These are phyloP conservation scores for Dictyostelium purpureum DNA, from an alignment of 78 protist species.

Conservation along the genomic window DNA sequence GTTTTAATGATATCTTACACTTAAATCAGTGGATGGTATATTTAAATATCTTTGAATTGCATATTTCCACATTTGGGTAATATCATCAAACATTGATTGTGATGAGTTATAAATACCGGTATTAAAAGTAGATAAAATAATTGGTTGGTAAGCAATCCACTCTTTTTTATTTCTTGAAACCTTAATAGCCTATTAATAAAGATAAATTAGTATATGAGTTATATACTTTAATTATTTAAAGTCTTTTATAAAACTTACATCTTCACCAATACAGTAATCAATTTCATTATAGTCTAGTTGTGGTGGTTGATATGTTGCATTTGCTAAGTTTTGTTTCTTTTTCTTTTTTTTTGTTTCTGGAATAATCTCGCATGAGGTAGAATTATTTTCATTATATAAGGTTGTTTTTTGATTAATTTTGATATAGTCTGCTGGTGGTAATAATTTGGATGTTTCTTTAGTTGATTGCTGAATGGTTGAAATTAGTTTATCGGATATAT, in stretches of 20 bases:
- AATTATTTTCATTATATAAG: slow-evolving; percentile 22
- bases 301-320: not conserved
- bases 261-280: slow-evolving; percentile 68
- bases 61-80: slow-evolving; percentile 64
- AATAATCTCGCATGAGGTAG: not conserved
- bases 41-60: slow-evolving; percentile 57
- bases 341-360: slow-evolving; percentile 8
- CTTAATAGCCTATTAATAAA: not conserved
- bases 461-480: slow-evolving; percentile 10
- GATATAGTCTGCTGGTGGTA: slow-evolving; percentile 16
- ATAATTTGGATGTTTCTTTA: slow-evolving; percentile 26
- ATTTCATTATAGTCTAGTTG: slow-evolving; percentile 3
- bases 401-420: slow-evolving; percentile 31
- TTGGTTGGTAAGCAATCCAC: slow-evolving; percentile 39
- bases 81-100: slow-evolving; percentile 18
- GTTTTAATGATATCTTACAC: not conserved
- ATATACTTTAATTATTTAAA: no score
- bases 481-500: not conserved
- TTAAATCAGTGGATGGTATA: slow-evolving; percentile 47
- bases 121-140: slow-evolving; percentile 3
- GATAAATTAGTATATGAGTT: no score
- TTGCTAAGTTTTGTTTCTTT: not conserved
- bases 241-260: not conserved
- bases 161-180: slow-evolving; percentile 21
- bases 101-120: not conserved